These are phyloP conservation scores for Pecoramyces ruminantium DNA, from an alignment of 192 early-diverging fungal species.

Conservation along the genomic window DNA sequence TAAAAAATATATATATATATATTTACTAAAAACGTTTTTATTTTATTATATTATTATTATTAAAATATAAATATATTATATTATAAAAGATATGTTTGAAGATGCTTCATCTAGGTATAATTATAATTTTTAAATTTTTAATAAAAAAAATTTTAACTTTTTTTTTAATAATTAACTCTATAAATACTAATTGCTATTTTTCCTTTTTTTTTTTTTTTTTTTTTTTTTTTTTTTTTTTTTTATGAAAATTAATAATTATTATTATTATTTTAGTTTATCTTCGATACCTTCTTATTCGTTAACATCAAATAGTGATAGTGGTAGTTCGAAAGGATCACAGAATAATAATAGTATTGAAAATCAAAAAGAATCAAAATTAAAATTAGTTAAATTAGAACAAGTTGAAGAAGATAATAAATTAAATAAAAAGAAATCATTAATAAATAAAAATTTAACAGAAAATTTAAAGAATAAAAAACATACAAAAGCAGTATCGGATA, in stretches of 20 bases:
- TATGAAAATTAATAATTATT: not conserved
- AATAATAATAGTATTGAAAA: not conserved
- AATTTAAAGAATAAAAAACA: not conserved
- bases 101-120: too few species aligned
- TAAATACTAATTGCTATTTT: too few species aligned
- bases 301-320: not conserved
- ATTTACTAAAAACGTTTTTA: too few species aligned
- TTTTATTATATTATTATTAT: too few species aligned
- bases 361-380: not conserved
- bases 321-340: not conserved
- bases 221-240: too few species aligned
- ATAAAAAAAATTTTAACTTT: too few species aligned
- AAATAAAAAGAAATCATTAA: not conserved
- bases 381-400: not conserved
- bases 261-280: not conserved
- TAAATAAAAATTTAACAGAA: not conserved
- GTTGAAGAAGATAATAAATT: not conserved
- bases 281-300: not conserved
- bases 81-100: too few species aligned
- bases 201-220: too few species aligned
- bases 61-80: too few species aligned
- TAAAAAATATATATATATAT: too few species aligned
- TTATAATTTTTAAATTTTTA: too few species aligned
- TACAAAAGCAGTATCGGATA: not conserved
- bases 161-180: too few species aligned